A percentile compares a stretch with the other conserved stretches of the same genome.
Evolutionary conservation across 208 protist species (phyloP).

Genomic region (Histomonas meleagridis): DNA sequence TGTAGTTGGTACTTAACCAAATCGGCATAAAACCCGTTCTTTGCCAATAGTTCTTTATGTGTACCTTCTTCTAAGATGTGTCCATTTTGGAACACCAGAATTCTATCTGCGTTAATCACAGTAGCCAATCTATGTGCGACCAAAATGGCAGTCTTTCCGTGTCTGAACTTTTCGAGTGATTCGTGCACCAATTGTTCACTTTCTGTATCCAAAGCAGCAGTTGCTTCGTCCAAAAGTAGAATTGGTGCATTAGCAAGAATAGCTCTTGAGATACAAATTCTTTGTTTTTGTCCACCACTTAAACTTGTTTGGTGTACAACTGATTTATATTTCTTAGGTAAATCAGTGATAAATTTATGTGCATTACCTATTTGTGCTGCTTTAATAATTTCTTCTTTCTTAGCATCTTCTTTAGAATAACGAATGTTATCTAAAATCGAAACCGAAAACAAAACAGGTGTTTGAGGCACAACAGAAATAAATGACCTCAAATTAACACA

Average conservation of each 20-base stretch:
- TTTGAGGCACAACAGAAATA: conserved; percentile 80
- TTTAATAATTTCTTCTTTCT: background rate
- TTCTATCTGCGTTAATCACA: background rate
- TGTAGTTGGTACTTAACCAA: background rate
- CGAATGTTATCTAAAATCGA: conserved; percentile 53
- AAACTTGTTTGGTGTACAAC: background rate
- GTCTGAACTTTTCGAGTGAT: background rate
- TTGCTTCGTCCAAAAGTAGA: conserved; percentile 82
- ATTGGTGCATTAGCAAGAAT: conserved; percentile 70
- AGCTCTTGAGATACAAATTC: conserved; percentile 81
- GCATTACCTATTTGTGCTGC: background rate
- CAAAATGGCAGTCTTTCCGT: background rate
- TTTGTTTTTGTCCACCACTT: conserved; percentile 70
- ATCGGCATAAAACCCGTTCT: background rate
- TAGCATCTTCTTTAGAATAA: conserved; percentile 42
- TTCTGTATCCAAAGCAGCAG: background rate
- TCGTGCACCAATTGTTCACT: background rate
- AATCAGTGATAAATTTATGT: background rate
- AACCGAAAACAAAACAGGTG: conserved; percentile 73
- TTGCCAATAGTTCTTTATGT: background rate
- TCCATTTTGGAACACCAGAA: background rate
- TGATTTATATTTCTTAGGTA: background rate
- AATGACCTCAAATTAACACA: conserved; percentile 63
- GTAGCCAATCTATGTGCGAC: background rate
- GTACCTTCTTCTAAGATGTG: background rate